Base-by-base conservation (phyloP, 2,329 filamentous ascomycete genomes). In the Clonostachys rhizophaga region DNA sequence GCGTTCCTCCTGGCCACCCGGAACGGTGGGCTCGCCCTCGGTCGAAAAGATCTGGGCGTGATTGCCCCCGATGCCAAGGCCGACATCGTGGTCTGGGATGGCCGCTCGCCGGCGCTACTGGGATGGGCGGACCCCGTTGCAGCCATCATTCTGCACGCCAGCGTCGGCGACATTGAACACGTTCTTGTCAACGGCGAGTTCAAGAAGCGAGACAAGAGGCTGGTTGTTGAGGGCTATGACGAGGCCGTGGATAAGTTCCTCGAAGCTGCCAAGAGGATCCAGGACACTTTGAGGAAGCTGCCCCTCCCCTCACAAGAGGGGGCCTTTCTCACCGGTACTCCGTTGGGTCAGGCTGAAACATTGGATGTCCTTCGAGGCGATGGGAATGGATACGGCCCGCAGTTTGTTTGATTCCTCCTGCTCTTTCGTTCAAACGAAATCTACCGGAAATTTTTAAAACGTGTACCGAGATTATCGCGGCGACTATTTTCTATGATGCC, bases 41-140 rank as follows among this genome's bases (percentile, higher is more conserved):
- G 74, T 10, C 64, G 76, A 1, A 59, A 63, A 0, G 78, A 81
- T 51, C 59, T 83, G 0, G 78, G 79, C 24, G 63, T 75, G 34
- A 62, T 81, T 18, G 56, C 56, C 1, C 57, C 58, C 2, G 76
- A 76, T 5, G 76, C 76, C 13, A 78, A 79, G 55, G 78, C 77
- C 0, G 78, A 83, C 52, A 43, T 82, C 1, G 64, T 79, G 0
- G 65, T 81, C 1, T 81, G 75, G 63, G 66, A 79, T 48, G 75
- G 73, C 1, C 60, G 67, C 2, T 66, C 69, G 0, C 75, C 76
- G 0, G 63, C 64, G 2, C 60, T 83, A 55, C 61, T 81, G 1
- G 78, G 78, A 5, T 81, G 76, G 76, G 61, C 52, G 7, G 77
- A 82, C 47, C 76, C 78, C 0, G 66, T 83, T 5, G 78, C 78